Conservation (phyloP, 108 stramenopile genomes). For the Discostella stelligeroides region DNA sequence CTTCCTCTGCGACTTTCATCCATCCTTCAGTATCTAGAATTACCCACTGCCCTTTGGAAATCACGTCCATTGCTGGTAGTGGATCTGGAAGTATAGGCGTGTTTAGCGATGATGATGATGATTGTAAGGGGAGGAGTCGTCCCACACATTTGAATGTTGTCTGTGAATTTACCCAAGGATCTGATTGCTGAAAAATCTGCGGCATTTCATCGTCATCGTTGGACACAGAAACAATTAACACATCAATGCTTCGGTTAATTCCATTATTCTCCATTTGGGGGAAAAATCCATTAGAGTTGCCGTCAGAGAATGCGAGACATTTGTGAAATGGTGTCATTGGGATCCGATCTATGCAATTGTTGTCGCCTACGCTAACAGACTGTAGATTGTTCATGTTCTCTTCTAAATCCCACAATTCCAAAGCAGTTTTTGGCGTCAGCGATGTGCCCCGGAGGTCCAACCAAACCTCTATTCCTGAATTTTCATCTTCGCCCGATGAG, state of each 20-base stretch:
- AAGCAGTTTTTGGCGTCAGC: slow-evolving; percentile 18
- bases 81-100: slow-evolving; percentile 26
- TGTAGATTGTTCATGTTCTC: not conserved
- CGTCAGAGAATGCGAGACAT: slow-evolving; percentile 20
- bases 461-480: slow-evolving; percentile 22
- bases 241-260: slow-evolving; percentile 11
- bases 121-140: slow-evolving; percentile 3
- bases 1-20: slow-evolving; percentile 24
- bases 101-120: slow-evolving; percentile 5
- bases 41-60: slow-evolving; percentile 19
- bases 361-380: not conserved
- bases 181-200: not conserved
- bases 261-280: not conserved
- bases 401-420: slow-evolving; percentile 30
- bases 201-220: slow-evolving; percentile 8
- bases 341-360: not conserved
- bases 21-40: slow-evolving; percentile 23
- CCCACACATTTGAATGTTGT: slow-evolving; percentile 3
- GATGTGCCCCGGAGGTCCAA: slow-evolving; percentile 29
- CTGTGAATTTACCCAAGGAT: not conserved
- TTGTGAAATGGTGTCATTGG: slow-evolving; percentile 11
- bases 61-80: slow-evolving; percentile 24
- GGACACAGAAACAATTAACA: slow-evolving; percentile 1
- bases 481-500: not conserved
- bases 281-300: not conserved